Evolutionary conservation across 2,329 filamentous ascomycete genomes (phyloP).

Genomic region (Arachnomyces sp.): DNA sequence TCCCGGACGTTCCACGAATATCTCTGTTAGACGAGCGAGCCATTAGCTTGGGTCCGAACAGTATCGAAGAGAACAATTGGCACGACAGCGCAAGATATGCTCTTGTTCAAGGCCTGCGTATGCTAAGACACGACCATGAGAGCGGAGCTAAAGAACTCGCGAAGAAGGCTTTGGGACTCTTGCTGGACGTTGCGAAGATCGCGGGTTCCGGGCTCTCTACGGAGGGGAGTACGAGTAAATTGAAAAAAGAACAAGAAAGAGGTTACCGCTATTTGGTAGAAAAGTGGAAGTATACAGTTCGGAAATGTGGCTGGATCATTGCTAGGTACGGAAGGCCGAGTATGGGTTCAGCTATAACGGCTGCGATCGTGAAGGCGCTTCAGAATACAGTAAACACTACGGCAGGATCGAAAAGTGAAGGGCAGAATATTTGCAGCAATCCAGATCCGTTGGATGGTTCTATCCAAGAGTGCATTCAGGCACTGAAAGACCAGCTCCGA

Average conservation of each 20-base stretch:
- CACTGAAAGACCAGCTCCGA: conserved; percentile 16
- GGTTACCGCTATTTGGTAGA: conserved; percentile 14
- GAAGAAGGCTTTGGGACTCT: conserved; percentile 42
- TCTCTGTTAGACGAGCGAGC: no score
- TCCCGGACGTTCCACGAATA: no score
- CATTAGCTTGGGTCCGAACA: no score
- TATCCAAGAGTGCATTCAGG: conserved; percentile 1
- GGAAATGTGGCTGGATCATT: conserved; percentile 55
- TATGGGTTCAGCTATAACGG: conserved; percentile 56
- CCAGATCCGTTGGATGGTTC: not conserved
- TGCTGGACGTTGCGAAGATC: conserved; percentile 40
- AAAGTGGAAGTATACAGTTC: conserved; percentile 50
- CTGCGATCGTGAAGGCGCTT: conserved; percentile 43
- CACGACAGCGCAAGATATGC: conserved; percentile 34
- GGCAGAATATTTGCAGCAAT: not conserved
- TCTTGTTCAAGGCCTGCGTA: conserved; percentile 42
- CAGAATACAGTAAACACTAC: conserved; percentile 10
- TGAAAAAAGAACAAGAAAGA: conserved; percentile 13
- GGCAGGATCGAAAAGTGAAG: not conserved
- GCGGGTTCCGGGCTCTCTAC: conserved; percentile 17
- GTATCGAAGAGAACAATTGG: no score
- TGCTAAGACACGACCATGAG: conserved; percentile 49
- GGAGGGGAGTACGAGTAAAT: conserved; percentile 17
- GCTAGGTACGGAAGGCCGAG: conserved; percentile 59
- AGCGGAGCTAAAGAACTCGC: conserved; percentile 56